phyloP scores from a whole-genome alignment of 768 basidiomycete genomes.

The Rubroboletus satanas region DNA sequence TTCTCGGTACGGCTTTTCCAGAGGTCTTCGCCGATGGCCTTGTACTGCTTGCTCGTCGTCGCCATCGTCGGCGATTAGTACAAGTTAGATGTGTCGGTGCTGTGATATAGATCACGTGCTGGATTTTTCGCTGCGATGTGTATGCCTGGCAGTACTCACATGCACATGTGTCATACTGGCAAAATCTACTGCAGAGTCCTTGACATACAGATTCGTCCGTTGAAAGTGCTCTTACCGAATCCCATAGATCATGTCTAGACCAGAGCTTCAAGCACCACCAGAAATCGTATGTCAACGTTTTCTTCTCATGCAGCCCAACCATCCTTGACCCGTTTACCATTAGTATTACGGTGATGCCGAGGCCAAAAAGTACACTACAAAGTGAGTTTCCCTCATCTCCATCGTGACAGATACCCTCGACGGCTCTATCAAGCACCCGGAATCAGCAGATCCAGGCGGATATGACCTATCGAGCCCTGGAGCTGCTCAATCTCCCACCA shows the following conservation, averaged over 20 bases:
- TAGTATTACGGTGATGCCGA: conserved; percentile 97
- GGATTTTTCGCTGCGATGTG: background rate
- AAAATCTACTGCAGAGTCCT: background rate
- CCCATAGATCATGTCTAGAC: conserved; percentile 62
- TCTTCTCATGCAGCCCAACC: too few species aligned
- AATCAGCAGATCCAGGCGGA: conserved; percentile 96
- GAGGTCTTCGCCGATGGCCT: conserved; percentile 87
- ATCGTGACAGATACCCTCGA: background rate
- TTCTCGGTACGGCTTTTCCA: conserved; percentile 96
- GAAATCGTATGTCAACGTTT: conserved; percentile 63
- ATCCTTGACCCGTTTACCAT: background rate
- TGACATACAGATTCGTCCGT: background rate
- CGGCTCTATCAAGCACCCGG: conserved; percentile 60
- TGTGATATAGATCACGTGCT: conserved; percentile 25
- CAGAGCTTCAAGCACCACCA: conserved; percentile 84
- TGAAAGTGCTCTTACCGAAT: background rate
- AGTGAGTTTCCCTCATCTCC: conserved; percentile 47
- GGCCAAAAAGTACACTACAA: conserved; percentile 95
- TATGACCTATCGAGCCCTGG: conserved; percentile 95
- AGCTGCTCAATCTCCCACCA: conserved; percentile 78
- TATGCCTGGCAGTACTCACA: background rate
- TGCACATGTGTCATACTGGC: background rate
- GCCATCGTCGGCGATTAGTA: conserved; percentile 48
- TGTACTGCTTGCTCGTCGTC: conserved; percentile 78
- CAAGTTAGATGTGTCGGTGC: background rate